phyloP scores from a whole-genome alignment of 441 rosid genomes.

The Aleurites moluccanus region DNA sequence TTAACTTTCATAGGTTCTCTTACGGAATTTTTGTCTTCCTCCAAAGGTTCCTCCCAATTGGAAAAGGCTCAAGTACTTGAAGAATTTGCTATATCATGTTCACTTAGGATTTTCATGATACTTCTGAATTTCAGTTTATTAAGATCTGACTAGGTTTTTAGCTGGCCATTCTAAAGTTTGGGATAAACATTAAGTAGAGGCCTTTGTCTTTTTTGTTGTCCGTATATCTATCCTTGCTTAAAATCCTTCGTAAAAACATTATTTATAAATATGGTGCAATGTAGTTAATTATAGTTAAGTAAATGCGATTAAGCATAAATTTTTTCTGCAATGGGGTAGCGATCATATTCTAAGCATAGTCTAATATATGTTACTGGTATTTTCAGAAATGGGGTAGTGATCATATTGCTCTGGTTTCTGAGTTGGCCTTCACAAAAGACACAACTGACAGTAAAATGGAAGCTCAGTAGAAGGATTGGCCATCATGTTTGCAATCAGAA shows the following conservation, averaged over 20 bases:
- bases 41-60: neutral
- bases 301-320: neutral
- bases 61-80: neutral
- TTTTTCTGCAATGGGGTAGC: neutral
- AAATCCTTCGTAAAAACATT: too few species aligned
- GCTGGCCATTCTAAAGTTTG: neutral
- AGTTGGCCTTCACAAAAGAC: conserved; percentile 54
- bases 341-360: too few species aligned
- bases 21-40: neutral
- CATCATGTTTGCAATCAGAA: conserved; percentile 4
- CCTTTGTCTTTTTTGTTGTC: neutral
- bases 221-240: neutral
- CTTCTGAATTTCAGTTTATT: neutral
- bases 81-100: neutral
- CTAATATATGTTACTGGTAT: conserved; percentile 4
- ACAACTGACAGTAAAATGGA: conserved; percentile 7
- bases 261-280: too few species aligned
- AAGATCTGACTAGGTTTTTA: neutral
- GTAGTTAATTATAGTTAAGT: neutral
- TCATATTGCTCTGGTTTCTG: conserved; percentile 87
- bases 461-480: neutral
- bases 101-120: neutral
- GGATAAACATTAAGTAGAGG: neutral
- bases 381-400: conserved; percentile 98
- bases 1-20: neutral